Evolutionary conservation across 2,329 filamentous ascomycete genomes (phyloP).

Genomic region (Clonostachys solani): DNA sequence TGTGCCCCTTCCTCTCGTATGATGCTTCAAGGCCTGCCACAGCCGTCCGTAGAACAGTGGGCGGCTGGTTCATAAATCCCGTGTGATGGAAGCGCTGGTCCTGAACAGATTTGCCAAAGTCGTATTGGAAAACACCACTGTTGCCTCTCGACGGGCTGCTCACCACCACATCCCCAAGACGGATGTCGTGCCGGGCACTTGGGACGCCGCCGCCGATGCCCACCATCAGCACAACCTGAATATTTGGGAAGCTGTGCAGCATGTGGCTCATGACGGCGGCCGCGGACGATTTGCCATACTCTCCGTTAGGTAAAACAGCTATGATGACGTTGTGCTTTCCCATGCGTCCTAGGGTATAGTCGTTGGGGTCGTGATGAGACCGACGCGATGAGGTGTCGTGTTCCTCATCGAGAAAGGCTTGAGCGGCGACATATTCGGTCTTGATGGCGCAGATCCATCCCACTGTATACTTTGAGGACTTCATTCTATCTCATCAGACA

Average conservation of each 20-base stretch:
- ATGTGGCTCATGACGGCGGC: constrained; percentile 17
- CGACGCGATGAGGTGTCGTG: constrained; percentile 12
- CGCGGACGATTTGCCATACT: constrained; percentile 15
- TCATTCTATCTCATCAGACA: too few relatives aligned
- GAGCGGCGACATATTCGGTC: constrained; percentile 29
- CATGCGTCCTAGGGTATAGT: constrained; percentile 23
- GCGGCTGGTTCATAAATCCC: constrained; percentile 1
- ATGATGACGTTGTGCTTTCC: constrained; percentile 28
- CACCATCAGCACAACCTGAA: constrained; percentile 21
- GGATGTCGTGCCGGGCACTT: constrained; percentile 22
- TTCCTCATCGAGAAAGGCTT: constrained; percentile 29
- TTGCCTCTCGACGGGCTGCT: neutral
- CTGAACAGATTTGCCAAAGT: constrained; percentile 6
- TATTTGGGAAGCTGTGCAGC: constrained; percentile 16
- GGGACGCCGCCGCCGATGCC: constrained; percentile 26
- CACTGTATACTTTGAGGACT: constrained; percentile 22
- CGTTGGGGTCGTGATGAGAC: constrained; percentile 10
- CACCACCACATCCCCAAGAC: constrained; percentile 30
- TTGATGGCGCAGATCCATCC: constrained; percentile 37
- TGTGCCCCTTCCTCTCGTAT: neutral
- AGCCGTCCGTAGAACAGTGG: neutral
- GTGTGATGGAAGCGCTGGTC: constrained; percentile 2
- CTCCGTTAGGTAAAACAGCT: constrained; percentile 14
- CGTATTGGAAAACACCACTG: constrained; percentile 5
- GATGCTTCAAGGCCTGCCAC: neutral